A percentile compares a stretch with the other conserved stretches of the same genome.
Evolutionary conservation across 805 yeast species (phyloP).

Genomic region (Yamadazyma scolyti): DNA sequence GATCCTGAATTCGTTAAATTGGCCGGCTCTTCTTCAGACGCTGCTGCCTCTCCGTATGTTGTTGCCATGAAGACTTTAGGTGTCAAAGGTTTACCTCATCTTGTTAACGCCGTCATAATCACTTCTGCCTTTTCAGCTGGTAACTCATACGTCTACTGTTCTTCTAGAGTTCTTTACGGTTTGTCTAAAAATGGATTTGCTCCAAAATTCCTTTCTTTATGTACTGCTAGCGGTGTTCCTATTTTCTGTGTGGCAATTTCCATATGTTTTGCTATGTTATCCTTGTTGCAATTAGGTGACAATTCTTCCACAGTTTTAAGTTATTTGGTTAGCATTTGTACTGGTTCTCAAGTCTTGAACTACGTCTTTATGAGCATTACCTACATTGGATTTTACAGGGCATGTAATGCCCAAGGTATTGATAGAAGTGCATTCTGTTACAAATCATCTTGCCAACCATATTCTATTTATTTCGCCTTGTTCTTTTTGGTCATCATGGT

Average conservation of each 20-base stretch:
- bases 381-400: conserved; percentile 43
- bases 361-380: conserved; percentile 43
- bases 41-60: conserved; percentile 28
- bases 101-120: conserved; percentile 29
- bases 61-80: conserved; percentile 25
- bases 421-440: conserved; percentile 37
- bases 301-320: conserved; percentile 33
- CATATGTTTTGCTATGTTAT: conserved; percentile 18
- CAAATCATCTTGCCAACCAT: conserved; percentile 42
- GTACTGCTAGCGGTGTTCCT: conserved; percentile 16
- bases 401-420: conserved; percentile 34
- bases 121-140: conserved; percentile 25
- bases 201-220: conserved; percentile 14
- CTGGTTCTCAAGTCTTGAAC: conserved; percentile 45
- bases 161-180: conserved; percentile 17
- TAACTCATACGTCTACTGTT: conserved; percentile 16
- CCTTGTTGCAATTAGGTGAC: conserved; percentile 24
- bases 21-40: conserved; percentile 17
- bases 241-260: conserved; percentile 27
- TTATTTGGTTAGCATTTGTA: conserved; percentile 45
- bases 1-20: conserved; percentile 22
- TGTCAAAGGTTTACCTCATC: conserved; percentile 24
- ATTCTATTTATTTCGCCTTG: conserved; percentile 27
- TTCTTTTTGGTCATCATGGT: conserved; percentile 29
- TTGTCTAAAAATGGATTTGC: conserved; percentile 17